Conservation (phyloP, 2,329 filamentous ascomycete genomes). For the Davidsoniella australis region DNA sequence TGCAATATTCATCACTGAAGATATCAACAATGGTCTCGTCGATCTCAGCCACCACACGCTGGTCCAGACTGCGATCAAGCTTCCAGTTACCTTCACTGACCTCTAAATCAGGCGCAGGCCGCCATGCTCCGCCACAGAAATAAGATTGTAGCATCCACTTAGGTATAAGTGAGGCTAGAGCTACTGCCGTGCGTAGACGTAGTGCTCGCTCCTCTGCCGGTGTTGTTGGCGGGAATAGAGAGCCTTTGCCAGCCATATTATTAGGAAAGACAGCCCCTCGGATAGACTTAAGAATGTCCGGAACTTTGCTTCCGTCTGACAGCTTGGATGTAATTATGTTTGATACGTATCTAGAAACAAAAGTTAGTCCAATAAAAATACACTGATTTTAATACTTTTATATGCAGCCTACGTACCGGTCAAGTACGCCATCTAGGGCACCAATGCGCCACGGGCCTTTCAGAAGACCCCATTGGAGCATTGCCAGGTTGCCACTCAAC, state of each 20-base stretch:
- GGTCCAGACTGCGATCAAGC: slow-evolving; percentile 22
- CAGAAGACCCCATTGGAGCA: slow-evolving; percentile 58
- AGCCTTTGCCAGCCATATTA: slow-evolving; percentile 53
- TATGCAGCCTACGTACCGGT: slow-evolving; percentile 58
- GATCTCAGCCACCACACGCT: slow-evolving; percentile 39
- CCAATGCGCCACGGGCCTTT: slow-evolving; percentile 61
- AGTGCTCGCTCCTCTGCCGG: slow-evolving; percentile 43
- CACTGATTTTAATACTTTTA: neutral
- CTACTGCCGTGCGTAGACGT: slow-evolving; percentile 47
- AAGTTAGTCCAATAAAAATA: neutral
- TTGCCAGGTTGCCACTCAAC: slow-evolving; percentile 58
- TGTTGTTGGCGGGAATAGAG: slow-evolving; percentile 40
- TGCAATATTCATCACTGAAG: slow-evolving; percentile 71
- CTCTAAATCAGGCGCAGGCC: slow-evolving; percentile 15
- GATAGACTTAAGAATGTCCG: slow-evolving; percentile 50
- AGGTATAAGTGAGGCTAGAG: slow-evolving; percentile 33
- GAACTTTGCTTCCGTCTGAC: slow-evolving; percentile 46
- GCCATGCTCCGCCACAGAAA: slow-evolving; percentile 24
- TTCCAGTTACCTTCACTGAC: slow-evolving; percentile 14
- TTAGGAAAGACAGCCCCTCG: slow-evolving; percentile 74
- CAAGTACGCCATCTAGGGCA: slow-evolving; percentile 58
- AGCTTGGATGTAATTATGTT: slow-evolving; percentile 38
- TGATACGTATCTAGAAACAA: slow-evolving; percentile 36
- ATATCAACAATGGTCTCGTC: slow-evolving; percentile 51
- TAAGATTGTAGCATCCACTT: slow-evolving; percentile 31